Conservation (phyloP, 2,329 filamentous ascomycete genomes). For the Madurella fahalii region DNA sequence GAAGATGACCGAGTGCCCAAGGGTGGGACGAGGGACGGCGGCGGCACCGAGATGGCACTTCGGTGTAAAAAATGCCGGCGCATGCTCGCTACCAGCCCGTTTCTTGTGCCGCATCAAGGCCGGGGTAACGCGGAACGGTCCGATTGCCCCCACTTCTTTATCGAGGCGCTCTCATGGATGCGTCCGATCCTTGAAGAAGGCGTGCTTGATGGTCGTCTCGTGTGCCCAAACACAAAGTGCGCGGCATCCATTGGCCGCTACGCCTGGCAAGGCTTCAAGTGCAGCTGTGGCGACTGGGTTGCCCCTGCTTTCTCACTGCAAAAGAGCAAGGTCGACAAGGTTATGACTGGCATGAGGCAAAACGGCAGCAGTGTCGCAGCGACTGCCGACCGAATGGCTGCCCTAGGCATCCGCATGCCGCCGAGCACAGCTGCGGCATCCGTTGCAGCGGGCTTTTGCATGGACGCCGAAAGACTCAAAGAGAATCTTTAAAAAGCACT, state of each 20-base stretch:
- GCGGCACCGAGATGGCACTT: constrained; percentile 51
- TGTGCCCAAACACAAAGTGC: constrained; percentile 76
- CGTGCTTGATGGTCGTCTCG: constrained; percentile 75
- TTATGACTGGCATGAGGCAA: constrained; percentile 21
- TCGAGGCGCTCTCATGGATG: constrained; percentile 97
- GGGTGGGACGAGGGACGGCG: constrained; percentile 15
- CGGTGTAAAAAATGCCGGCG: constrained; percentile 89
- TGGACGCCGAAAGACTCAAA: constrained; percentile 19
- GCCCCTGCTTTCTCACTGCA: constrained; percentile 86
- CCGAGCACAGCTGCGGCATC: constrained; percentile 37
- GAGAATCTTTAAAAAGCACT: constrained; percentile 30
- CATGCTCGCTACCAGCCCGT: constrained; percentile 52
- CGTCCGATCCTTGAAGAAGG: constrained; percentile 74
- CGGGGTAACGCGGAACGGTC: constrained; percentile 18
- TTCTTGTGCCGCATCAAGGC: constrained; percentile 60
- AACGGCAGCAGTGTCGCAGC: constrained; percentile 18
- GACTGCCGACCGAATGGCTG: constrained; percentile 24
- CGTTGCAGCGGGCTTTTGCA: not conserved
- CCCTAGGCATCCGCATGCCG: constrained; percentile 53
- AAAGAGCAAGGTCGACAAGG: constrained; percentile 76
- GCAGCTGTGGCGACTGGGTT: constrained; percentile 86
- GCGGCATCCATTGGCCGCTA: constrained; percentile 84
- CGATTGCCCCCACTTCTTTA: constrained; percentile 77
- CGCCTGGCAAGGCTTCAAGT: constrained; percentile 92
- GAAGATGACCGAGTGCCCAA: constrained; percentile 4